Evolutionary conservation across 176 grass and related monocot genomes (phyloP), one percentile per base, ranked within the genome.

Genomic region (Neostapfia colusana): DNA sequence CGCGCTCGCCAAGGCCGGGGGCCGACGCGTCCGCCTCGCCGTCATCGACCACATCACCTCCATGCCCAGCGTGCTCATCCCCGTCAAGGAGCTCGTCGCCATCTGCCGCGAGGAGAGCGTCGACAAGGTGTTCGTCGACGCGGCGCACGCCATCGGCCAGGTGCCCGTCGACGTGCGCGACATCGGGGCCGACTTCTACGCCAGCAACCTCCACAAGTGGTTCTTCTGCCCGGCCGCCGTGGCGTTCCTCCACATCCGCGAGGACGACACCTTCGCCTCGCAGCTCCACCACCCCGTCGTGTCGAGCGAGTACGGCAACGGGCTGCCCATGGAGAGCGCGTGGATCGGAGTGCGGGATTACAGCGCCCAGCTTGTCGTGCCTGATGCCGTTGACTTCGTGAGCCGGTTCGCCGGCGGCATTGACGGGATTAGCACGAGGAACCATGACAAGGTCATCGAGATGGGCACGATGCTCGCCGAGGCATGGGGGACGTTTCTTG

Each of bases 171-270:
- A 99, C 49, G 74, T 99, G 44, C 53, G 68, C 23, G 89, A 91
- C 31, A 90, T 99, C 39, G 95, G 89, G 20, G 95, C 95, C 5
- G 95, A 99, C 53, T 95, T 95, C 81, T 99, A 99, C 71, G 92
- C 95, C 58, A 99, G 91, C 80, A 99, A 99, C 63, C 89, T 99
- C 37, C 89, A 99, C 75, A 99, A 99, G 74, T 99, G 95, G 95
- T 90, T 99, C 82, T 99, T 99, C 41, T 95, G 91, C 50, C 95
- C 91, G 1, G 81, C 95, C 11, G 90, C 92, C 0, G 89, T 95
- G 15, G 95, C 95, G 0, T 99, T 99, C 63, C 69, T 99, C 50
- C 82, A 99, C 83, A 86, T 79, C 55, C 58, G 83, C 18, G 88
- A 86, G 28, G 88, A 81, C 31, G 62, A 55, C 23, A 65, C 76